A percentile compares a stretch with the other conserved stretches of the same genome.
phyloP scores from a whole-genome alignment of 345 rosid genomes.

The Aethionema arabicum region DNA sequence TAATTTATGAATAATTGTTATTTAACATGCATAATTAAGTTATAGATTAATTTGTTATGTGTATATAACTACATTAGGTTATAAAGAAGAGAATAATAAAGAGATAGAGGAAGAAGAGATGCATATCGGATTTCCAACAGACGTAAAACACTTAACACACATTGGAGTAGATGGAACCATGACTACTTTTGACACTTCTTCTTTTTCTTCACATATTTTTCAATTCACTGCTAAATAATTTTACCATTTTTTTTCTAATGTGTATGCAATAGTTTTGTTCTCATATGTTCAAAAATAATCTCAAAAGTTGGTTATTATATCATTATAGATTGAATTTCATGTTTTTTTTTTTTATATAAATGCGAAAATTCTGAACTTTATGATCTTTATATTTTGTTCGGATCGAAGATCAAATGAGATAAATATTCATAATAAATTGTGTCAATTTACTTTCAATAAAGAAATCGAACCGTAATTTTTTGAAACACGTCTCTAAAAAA shows the following conservation, averaged over 20 bases:
- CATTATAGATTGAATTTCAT: no score
- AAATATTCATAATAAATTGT: no score
- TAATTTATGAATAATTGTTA: no score
- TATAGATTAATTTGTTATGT: background rate
- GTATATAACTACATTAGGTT: constrained; percentile 36
- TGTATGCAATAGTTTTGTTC: background rate
- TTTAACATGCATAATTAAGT: background rate
- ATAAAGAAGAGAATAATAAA: constrained; percentile 62
- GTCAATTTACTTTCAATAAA: no score
- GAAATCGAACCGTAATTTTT: no score
- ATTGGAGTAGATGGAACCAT: constrained; percentile 67
- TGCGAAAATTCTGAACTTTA: no score
- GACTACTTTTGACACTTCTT: constrained; percentile 30
- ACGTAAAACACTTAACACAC: constrained; percentile 84
- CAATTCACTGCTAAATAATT: constrained; percentile 30
- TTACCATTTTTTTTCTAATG: background rate
- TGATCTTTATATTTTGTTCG: no score
- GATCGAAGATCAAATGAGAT: no score
- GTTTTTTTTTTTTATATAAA: no score
- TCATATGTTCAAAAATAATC: background rate
- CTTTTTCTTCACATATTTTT: constrained; percentile 28
- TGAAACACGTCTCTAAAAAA: no score
- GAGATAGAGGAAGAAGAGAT: constrained; percentile 39
- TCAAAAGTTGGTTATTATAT: background rate
- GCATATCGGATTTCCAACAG: constrained; percentile 75